Evolutionary conservation across 1,284 basidiomycete species (phyloP).

Genomic region (Porogramme epimiltina): DNA sequence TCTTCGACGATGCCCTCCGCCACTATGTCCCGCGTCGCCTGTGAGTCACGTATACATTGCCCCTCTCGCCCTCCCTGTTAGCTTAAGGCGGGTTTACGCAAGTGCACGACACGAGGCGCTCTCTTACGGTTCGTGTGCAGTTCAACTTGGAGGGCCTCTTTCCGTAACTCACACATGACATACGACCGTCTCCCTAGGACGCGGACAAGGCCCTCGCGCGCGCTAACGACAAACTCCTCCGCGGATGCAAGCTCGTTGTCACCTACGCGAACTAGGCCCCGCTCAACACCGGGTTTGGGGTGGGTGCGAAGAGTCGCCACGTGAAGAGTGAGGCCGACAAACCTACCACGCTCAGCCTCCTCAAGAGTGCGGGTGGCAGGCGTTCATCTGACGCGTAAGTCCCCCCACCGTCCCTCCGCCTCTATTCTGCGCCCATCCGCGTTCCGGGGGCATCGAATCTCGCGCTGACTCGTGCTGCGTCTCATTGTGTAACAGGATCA

Average conservation of each 20-base stretch:
- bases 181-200: constrained; percentile 56
- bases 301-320: constrained; percentile 37
- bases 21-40: too few relatives aligned
- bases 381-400: constrained; percentile 59
- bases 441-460: background rate
- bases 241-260: constrained; percentile 86
- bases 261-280: constrained; percentile 88
- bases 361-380: constrained; percentile 71
- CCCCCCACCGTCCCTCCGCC: background rate
- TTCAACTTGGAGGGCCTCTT: constrained; percentile 21
- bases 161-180: constrained; percentile 11
- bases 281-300: constrained; percentile 35
- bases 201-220: constrained; percentile 78
- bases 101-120: too few relatives aligned
- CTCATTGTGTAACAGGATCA: constrained; percentile 52
- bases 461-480: background rate
- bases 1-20: too few relatives aligned
- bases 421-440: background rate
- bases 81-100: too few relatives aligned
- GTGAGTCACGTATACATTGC: too few relatives aligned
- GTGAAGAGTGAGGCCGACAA: constrained; percentile 60
- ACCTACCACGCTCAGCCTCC: constrained; percentile 85
- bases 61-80: too few relatives aligned
- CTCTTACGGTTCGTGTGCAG: constrained; percentile 12
- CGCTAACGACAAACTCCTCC: constrained; percentile 80